Evolutionary conservation across 1,284 basidiomycete genomes (phyloP), one percentile per base, ranked within the genome.

Genomic region (Moesziomyces aphidis): DNA sequence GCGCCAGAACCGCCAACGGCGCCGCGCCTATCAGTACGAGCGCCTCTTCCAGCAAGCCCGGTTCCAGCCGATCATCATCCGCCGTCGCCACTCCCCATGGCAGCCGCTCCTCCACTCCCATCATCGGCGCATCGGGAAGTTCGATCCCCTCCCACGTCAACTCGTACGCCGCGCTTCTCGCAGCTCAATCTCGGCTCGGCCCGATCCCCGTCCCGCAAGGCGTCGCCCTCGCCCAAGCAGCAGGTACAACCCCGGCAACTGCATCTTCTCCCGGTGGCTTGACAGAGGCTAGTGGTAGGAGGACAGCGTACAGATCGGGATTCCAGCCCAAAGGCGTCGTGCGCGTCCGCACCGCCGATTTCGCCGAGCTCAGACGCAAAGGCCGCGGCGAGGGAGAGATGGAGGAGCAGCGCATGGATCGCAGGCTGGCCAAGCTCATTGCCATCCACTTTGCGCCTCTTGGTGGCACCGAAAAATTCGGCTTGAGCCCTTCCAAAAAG

Each of bases 261-360:
- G 34, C 23, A 5, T 23, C 17, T n/a, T 56, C 61, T 15, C n/a
- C 54, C 0, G 31, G 49, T 17, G 47, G 45, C 1, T 17, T 60
- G 13, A 31, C 59, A 0, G 36, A 24, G 44, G 36, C 54, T n/a
- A 62, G 63, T 42, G 73, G 67, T 23, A 47, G 73, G 19, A 31
- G 48, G 28, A 67, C 73, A 26, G 62, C 73, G 5, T 77, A 79
- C 50, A 61, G 76, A 48, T 59, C 75, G 10, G 77, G 77, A 1
- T 82, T 81, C 49, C 80, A 82, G 53, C 80, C 80, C 5, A 79
- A 77, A 42, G 80, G 80, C 10, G 75, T 76, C 11, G 48, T 75
- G 15, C 61, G 79, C n/a, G 42, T 73, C 5, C 42, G 78, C 6
- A 78, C 74, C 2, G 63, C 59, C 34, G 79, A 78, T 22, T 82